A percentile compares a stretch with the other conserved stretches of the same genome.
Conservation (phyloP, 73 alveolate species). For the Symbiodinium pilosum region DNA sequence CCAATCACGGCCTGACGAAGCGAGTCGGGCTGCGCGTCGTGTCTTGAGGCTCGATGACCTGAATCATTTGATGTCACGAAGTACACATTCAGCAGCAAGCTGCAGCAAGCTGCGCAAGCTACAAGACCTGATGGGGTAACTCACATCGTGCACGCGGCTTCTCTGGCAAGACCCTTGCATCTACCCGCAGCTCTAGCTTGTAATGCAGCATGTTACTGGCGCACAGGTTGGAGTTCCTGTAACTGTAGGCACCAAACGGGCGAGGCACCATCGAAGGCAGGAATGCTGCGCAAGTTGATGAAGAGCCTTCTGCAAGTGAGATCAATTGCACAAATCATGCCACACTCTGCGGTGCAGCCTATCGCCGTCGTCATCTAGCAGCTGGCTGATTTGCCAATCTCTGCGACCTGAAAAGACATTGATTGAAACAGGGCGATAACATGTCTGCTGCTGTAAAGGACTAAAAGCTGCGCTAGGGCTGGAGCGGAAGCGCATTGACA, state of each 20-base stretch:
- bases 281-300: constrained; percentile 80
- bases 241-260: not conserved
- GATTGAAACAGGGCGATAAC: too few species aligned
- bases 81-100: too few species aligned
- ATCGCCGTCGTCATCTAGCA: constrained; percentile 78
- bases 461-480: not conserved
- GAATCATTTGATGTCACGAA: too few species aligned
- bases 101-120: too few species aligned
- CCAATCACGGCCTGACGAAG: constrained; percentile 80
- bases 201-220: too few species aligned
- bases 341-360: not conserved
- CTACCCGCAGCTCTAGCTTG: too few species aligned
- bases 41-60: constrained; percentile 87
- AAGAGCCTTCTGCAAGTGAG: too few species aligned
- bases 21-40: constrained; percentile 84
- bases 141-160: too few species aligned
- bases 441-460: not conserved
- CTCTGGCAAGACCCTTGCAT: too few species aligned
- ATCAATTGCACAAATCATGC: too few species aligned
- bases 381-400: constrained; percentile 72
- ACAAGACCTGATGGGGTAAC: too few species aligned
- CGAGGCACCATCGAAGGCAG: constrained; percentile 75
- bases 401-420: constrained; percentile 35
- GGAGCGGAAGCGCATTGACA: constrained; percentile 57
- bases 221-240: too few species aligned